Evolutionary conservation across 2,329 filamentous ascomycete species (phyloP), one percentile per base, ranked within the genome.

Genomic region (Daldinia sp.): DNA sequence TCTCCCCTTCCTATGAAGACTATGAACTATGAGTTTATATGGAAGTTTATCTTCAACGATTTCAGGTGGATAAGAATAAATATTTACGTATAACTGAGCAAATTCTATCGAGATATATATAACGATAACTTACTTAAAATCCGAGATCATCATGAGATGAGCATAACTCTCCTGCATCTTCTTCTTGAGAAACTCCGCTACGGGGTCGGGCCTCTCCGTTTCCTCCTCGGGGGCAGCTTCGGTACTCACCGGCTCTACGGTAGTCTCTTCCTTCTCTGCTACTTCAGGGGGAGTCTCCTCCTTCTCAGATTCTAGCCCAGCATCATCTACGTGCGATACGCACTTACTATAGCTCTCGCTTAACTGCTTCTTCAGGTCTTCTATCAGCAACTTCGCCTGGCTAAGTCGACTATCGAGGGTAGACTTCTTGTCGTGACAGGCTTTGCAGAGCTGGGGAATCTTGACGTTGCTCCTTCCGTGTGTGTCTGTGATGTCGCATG

Each of bases 81-180:
- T 29, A 2, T 23, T n/a, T 9, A n/a, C n/a, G n/a, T n/a, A 13
- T 2, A 19, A n/a, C 23, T 23, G 39, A 19, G 17, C 17, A 39
- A 7, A 13, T 19, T 32, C n/a, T 51, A 11, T 13, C 11, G 1
- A 8, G 17, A 30, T 37, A 27, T 25, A n/a, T 43, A 27, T 32
- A 15, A 13, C 13, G 10, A 23, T 25, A 51, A 48, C 35, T 13
- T n/a, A 23, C 13, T 23, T 47, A 8, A 21, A 52, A n/a, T 67
- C 55, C 15, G 8, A 63, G 11, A 69, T 51, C 69, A 71, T 71
- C 69, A 71, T 71, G 19, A 71, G 41, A 50, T 71, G 68, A 32
- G 69, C 64, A 35, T 71, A 29, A 1, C 21, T 41, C 47, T 70
- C 69, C 21, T 47, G 27, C 45, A 54, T 61, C 59, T 69, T 71